A percentile compares a stretch with the other conserved stretches of the same genome.
Conservation (phyloP, 345 rosid species). For the Boechera retrofracta region DNA sequence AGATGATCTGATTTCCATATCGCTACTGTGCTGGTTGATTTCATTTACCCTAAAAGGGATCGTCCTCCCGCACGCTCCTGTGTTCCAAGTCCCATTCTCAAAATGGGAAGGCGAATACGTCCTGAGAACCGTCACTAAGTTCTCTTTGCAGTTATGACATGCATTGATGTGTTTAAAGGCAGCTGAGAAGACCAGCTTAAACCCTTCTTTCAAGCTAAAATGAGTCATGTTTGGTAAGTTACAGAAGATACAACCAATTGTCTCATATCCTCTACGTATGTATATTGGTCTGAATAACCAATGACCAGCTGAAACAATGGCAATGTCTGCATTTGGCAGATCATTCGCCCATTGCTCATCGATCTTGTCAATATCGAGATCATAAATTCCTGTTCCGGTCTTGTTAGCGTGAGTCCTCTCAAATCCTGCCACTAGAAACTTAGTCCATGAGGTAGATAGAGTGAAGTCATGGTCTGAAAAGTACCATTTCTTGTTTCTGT, state of each 20-base stretch:
- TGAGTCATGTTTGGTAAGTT: slow-evolving; percentile 51
- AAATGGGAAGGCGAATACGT: slow-evolving; percentile 79
- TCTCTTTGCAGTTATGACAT: slow-evolving; percentile 48
- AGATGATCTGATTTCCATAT: slow-evolving; percentile 52
- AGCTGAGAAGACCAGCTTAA: slow-evolving; percentile 54
- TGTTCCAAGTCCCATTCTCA: slow-evolving; percentile 76
- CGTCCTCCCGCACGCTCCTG: slow-evolving; percentile 61
- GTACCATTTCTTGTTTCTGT: slow-evolving; percentile 63
- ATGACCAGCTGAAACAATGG: slow-evolving; percentile 64
- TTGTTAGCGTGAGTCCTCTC: slow-evolving; percentile 54
- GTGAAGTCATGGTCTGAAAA: slow-evolving; percentile 64
- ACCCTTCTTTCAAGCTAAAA: slow-evolving; percentile 42
- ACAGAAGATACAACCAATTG: slow-evolving; percentile 68
- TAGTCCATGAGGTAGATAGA: slow-evolving; percentile 63
- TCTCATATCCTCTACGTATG: slow-evolving; percentile 47
- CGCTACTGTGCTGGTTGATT: slow-evolving; percentile 31
- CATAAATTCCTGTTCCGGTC: slow-evolving; percentile 48
- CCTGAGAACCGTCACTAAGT: slow-evolving; percentile 55
- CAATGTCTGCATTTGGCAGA: slow-evolving; percentile 53
- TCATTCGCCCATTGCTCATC: slow-evolving; percentile 53
- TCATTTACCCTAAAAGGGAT: slow-evolving; percentile 44
- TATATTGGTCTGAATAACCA: slow-evolving; percentile 73
- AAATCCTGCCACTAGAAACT: slow-evolving; percentile 56
- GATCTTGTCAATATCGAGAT: slow-evolving; percentile 54
- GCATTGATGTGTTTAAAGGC: slow-evolving; percentile 54